Conservation (phyloP, 75 land plant species). For the Cunninghamia lanceolata region DNA sequence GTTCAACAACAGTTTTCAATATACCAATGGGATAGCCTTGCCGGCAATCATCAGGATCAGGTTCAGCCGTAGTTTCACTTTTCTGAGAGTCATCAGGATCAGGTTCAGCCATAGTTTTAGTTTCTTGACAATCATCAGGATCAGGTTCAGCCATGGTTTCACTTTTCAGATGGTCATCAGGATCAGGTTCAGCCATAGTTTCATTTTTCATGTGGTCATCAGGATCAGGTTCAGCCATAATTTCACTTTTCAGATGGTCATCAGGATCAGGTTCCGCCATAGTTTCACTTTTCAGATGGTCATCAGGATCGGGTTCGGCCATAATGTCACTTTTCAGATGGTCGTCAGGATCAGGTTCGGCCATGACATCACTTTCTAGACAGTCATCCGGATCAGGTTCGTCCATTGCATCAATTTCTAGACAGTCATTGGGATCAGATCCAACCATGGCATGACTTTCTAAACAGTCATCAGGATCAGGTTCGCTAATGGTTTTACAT, state of each 20-base stretch:
- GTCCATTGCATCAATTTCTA: background rate
- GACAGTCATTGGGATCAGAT: conserved; percentile 36
- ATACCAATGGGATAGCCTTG: background rate
- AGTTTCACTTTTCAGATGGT: background rate
- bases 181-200: background rate
- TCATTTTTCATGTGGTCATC: background rate
- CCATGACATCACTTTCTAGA: background rate
- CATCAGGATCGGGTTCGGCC: background rate
- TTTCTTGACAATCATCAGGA: conserved; percentile 31
- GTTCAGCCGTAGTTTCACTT: conserved; percentile 10
- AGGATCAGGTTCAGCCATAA: background rate
- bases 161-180: conserved; percentile 1
- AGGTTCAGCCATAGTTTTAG: background rate
- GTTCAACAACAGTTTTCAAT: conserved; percentile 12
- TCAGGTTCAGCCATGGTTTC: conserved; percentile 28
- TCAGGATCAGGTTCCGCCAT: conserved; percentile 35
- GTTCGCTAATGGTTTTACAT: conserved; percentile 10
- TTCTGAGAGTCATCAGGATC: conserved; percentile 3
- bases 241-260: conserved; percentile 14
- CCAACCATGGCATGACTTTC: background rate
- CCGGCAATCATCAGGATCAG: conserved; percentile 47
- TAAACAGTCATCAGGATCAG: conserved; percentile 32
- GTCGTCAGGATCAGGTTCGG: conserved; percentile 42
- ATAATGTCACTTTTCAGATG: background rate
- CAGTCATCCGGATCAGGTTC: conserved; percentile 41